Evolutionary conservation across 306 rosid genomes (phyloP).

Genomic region (Cucurbita moschata): DNA sequence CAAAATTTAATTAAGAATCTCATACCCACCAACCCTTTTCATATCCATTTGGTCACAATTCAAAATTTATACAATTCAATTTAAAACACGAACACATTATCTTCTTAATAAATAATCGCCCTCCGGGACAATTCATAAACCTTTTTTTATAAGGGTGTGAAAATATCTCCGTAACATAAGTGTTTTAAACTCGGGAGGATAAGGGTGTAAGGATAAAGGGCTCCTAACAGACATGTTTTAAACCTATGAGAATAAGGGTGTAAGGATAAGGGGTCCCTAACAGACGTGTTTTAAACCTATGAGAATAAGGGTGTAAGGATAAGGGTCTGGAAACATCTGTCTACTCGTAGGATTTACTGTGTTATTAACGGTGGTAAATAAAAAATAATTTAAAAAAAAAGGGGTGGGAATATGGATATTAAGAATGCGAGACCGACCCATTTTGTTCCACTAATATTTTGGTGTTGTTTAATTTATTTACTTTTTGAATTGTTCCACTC

Average conservation of each 20-base stretch:
- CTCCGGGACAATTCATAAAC: too few relatives aligned
- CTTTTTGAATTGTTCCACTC: neutral
- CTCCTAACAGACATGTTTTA: too few relatives aligned
- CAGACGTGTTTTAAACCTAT: too few relatives aligned
- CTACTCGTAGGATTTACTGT: neutral
- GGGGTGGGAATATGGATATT: neutral
- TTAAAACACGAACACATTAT: neutral
- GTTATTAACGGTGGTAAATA: neutral
- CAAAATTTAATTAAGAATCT: conserved; percentile 3
- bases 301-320: too few relatives aligned
- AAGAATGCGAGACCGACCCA: neutral
- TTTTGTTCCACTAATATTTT: neutral
- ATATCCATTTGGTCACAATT: neutral
- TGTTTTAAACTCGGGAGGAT: too few relatives aligned
- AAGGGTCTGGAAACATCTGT: too few relatives aligned
- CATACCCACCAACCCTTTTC: neutral
- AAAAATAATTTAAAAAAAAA: neutral
- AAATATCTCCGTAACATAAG: too few relatives aligned
- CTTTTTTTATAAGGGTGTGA: too few relatives aligned
- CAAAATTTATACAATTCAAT: neutral
- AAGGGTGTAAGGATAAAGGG: too few relatives aligned
- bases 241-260: too few relatives aligned
- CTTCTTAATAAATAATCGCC: neutral
- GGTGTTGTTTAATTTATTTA: neutral
- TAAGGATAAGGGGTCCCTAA: too few relatives aligned